These are phyloP conservation scores for Ulota crispa DNA, from an alignment of 225 moss, liverwort and hornwort genomes.

Conservation along the genomic window DNA sequence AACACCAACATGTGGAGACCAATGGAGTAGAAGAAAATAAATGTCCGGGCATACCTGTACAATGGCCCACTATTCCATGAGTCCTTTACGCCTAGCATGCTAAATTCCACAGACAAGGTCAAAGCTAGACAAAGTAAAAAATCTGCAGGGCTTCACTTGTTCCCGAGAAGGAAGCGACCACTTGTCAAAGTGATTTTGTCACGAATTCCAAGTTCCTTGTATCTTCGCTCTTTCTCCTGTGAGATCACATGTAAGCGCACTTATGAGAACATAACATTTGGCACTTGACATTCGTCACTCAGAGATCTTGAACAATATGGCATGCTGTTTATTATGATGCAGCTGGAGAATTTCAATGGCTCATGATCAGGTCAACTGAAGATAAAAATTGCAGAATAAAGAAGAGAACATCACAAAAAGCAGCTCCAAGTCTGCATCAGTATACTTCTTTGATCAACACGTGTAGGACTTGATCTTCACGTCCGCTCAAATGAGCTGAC, in stretches of 20 bases:
- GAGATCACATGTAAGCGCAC: conserved; percentile 2
- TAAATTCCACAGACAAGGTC: conserved; percentile 8
- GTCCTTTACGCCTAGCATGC: not conserved
- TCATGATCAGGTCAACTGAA: not conserved
- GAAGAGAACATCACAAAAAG: not conserved
- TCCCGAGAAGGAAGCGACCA: conserved; percentile 90
- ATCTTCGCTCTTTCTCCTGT: conserved; percentile 93
- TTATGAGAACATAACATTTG: not conserved
- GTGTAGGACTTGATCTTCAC: not conserved
- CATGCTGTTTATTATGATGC: not conserved
- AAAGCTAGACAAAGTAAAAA: not conserved
- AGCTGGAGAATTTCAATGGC: not conserved
- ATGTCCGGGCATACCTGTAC: conserved; percentile 84
- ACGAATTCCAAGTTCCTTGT: conserved; percentile 92
- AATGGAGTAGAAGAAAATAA: conserved; percentile 90
- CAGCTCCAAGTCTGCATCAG: not conserved
- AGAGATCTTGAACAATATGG: not conserved
- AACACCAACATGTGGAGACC: conserved; percentile 79
- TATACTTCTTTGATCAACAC: not conserved
- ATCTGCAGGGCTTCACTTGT: conserved; percentile 53
- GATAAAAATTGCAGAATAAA: not conserved
- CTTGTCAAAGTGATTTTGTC: conserved; percentile 96
- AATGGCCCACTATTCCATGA: not conserved
- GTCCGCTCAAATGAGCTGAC: not conserved
- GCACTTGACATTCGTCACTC: not conserved